Conservation (phyloP, 2,329 filamentous ascomycete species). For the Botrytis fragariae region DNA sequence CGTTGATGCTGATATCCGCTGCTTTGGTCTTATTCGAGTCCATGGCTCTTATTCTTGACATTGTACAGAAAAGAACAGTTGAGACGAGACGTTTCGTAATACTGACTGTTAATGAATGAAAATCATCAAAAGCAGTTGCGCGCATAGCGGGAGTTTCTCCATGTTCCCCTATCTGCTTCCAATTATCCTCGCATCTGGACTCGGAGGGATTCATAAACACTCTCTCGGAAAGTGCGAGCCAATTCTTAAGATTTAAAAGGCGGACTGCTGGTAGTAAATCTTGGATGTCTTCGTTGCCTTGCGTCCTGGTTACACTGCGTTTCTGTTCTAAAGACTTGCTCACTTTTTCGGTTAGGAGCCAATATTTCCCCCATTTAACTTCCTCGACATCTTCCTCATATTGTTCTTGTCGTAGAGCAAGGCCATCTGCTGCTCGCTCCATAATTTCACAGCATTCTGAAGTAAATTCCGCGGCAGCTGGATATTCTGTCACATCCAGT, state of each 20-base stretch:
- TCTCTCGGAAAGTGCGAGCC: conserved; percentile 61
- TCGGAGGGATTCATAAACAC: conserved; percentile 73
- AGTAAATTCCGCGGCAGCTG: conserved; percentile 71
- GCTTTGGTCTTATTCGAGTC: conserved; percentile 36
- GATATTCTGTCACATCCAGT: conserved; percentile 55
- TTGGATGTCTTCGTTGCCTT: conserved; percentile 32
- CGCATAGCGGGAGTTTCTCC: conserved; percentile 65
- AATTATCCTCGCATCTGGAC: conserved; percentile 60
- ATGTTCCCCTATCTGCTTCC: conserved; percentile 56
- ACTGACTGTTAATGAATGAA: conserved; percentile 65
- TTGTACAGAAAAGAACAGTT: conserved; percentile 66
- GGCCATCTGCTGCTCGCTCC: conserved; percentile 64
- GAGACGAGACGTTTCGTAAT: conserved; percentile 70
- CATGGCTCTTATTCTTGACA: conserved; percentile 60
- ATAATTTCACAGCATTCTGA: conserved; percentile 62
- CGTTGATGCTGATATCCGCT: conserved; percentile 32
- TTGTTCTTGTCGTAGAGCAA: conserved; percentile 63
- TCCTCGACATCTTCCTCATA: conserved; percentile 60
- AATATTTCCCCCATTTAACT: conserved; percentile 57
- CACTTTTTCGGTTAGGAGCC: conserved; percentile 56
- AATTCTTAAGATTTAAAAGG: conserved; percentile 58
- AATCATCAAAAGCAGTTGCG: conserved; percentile 72
- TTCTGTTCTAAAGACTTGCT: conserved; percentile 28
- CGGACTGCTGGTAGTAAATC: conserved; percentile 48
- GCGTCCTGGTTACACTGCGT: conserved; percentile 18